Conservation (phyloP, 345 rosid genomes). For the Camelina neglecta region DNA sequence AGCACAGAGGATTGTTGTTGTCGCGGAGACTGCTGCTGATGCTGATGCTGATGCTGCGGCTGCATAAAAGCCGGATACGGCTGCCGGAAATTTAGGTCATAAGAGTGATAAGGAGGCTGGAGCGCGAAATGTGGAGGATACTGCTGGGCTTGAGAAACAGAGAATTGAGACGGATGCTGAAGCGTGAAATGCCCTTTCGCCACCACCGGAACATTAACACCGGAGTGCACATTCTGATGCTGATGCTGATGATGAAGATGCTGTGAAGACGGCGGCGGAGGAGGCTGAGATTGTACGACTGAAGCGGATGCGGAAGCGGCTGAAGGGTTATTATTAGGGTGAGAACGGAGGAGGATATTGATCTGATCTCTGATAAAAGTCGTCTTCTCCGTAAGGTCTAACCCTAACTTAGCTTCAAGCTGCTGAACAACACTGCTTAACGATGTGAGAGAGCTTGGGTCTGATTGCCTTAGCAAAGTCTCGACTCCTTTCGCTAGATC, state of each 20-base stretch:
- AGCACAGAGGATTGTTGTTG: slow-evolving; percentile 39
- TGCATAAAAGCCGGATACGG: slow-evolving; percentile 47
- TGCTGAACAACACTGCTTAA: slow-evolving; percentile 78
- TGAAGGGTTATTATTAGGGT: slow-evolving; percentile 36
- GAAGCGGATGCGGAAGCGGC: slow-evolving; percentile 27
- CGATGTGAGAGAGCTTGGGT: slow-evolving; percentile 67
- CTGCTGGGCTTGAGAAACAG: slow-evolving; percentile 46
- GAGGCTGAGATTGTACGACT: slow-evolving; percentile 28
- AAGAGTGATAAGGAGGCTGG: slow-evolving; percentile 55
- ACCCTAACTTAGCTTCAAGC: slow-evolving; percentile 83
- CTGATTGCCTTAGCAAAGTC: slow-evolving; percentile 77
- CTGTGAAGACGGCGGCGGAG: neutral
- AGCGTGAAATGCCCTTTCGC: slow-evolving; percentile 67
- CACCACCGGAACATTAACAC: slow-evolving; percentile 38
- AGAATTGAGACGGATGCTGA: slow-evolving; percentile 55
- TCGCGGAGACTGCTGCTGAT: slow-evolving; percentile 38
- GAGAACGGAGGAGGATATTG: slow-evolving; percentile 68
- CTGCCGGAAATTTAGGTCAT: slow-evolving; percentile 79
- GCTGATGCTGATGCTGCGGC: slow-evolving; percentile 38
- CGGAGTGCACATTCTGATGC: slow-evolving; percentile 38
- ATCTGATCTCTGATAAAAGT: slow-evolving; percentile 83
- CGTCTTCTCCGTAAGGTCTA: slow-evolving; percentile 81
- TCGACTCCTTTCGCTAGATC: slow-evolving; percentile 84
- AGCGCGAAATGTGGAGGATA: slow-evolving; percentile 59
- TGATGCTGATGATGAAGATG: neutral